Evolutionary conservation across 352 stramenopile species (phyloP).

Genomic region (Albugo candida): DNA sequence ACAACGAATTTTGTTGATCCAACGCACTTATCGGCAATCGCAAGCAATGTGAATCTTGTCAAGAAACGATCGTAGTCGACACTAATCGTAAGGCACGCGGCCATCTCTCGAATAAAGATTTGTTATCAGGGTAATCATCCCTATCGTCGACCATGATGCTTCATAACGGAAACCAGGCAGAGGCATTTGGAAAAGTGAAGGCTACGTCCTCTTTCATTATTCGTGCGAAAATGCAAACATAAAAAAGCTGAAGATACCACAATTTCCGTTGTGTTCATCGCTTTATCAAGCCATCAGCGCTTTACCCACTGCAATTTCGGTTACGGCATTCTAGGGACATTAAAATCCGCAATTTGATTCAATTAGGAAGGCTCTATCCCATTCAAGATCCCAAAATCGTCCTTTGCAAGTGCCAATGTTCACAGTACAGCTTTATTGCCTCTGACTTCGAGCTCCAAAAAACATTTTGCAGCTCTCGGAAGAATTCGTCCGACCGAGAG

Average conservation of each 20-base stretch:
- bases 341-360: background rate
- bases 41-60: too few relatives aligned
- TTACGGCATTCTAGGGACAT: conserved; percentile 11
- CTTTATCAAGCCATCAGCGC: conserved; percentile 19
- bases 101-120: too few relatives aligned
- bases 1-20: too few relatives aligned
- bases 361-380: conserved; percentile 17
- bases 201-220: too few relatives aligned
- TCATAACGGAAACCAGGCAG: conserved; percentile 7
- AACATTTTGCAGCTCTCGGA: conserved; percentile 18
- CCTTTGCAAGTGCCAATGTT: conserved; percentile 11
- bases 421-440: conserved; percentile 21
- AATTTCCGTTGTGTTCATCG: conserved; percentile 19
- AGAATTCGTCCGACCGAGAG: conserved; percentile 19
- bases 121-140: conserved; percentile 18
- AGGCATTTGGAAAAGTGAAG: too few relatives aligned
- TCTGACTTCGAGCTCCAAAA: conserved; percentile 18
- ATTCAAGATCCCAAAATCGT: conserved; percentile 22
- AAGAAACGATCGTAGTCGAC: too few relatives aligned
- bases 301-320: conserved; percentile 11
- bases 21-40: too few relatives aligned
- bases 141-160: conserved; percentile 16
- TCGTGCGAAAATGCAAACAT: conserved; percentile 16
- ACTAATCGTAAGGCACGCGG: too few relatives aligned
- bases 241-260: conserved; percentile 8